Base-by-base conservation (phyloP, 352 stramenopile species). In the Plasmopara halstedii region DNA sequence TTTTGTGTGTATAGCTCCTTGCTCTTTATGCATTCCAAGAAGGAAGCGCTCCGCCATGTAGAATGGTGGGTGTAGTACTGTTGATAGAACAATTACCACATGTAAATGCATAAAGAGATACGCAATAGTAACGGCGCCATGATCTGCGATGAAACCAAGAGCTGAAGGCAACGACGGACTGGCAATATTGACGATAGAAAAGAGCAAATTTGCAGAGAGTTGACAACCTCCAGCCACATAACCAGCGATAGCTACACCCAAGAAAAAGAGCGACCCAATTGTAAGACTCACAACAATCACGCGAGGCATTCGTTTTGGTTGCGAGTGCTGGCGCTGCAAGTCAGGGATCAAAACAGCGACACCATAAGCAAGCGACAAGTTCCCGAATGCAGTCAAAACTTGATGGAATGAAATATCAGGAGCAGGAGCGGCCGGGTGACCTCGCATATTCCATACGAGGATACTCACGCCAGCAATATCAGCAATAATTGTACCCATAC, bases 1-100 rank as follows among this genome's bases (percentile, higher is more conserved):
- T 29, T 29, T 29, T 29, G 25, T 29, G 11, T 29, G 25, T 4
- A 10, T 29, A 29, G 11, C 25, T 29, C 11, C 11, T 11, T 6
- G 25, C 25, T 48, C 40, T 38, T 56, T 53, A 44, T 78, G 67
- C 52, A 78, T 69, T 15, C 64, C 62, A 13, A 78, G 42, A 10
- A 78, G 51, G 33, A 74, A 36, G n/a, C 67, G 56, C 20, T 78
- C 64, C 4, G 62, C 44, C 42, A 73, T 67, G 45, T 73, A 70
- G 44, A 74, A 72, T 40, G 52, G 57, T 19, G 67, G 67, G 36
- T 71, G 51, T n/a, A 78, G 39, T 46, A 74, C 48, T 6, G 67
- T 66, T 3, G 67, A 62, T 26, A 74, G 59, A n/a, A 66, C 67
- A 29, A 78, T 74, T 9, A 67, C 52, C 9, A 74, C 62, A 48